Percentiles rank a stretch among this genome's conserved stretches.
These are phyloP conservation scores for Phoma sp. DNA, from an alignment of 2,329 filamentous ascomycete genomes.

Conservation along the genomic window DNA sequence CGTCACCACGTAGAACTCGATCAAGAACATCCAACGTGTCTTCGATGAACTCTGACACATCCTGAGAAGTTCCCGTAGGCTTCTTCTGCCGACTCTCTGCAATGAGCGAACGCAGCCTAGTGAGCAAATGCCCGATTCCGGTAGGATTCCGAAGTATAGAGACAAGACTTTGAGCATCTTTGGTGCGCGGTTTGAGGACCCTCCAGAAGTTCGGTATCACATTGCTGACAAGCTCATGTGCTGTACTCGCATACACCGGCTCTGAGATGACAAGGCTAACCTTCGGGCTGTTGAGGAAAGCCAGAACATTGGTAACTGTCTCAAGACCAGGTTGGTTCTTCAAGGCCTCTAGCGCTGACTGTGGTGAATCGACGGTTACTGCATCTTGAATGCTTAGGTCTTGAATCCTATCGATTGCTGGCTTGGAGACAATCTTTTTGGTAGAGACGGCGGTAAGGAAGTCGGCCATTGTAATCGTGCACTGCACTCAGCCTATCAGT, in stretches of 20 bases:
- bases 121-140: conserved; percentile 78
- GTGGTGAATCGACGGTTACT: conserved; percentile 39
- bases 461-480: conserved; percentile 52
- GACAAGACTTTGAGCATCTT: conserved; percentile 58
- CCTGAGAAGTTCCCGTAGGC: conserved; percentile 38
- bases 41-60: conserved; percentile 42
- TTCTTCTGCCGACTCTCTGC: conserved; percentile 46
- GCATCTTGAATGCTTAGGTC: conserved; percentile 20
- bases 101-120: conserved; percentile 71
- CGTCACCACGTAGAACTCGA: conserved; percentile 53
- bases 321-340: conserved; percentile 69
- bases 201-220: conserved; percentile 86
- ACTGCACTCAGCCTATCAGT: background rate
- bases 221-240: conserved; percentile 75
- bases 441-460: conserved; percentile 58
- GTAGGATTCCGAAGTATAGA: conserved; percentile 74
- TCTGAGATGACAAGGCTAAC: conserved; percentile 70
- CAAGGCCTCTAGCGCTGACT: conserved; percentile 66
- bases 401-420: conserved; percentile 26
- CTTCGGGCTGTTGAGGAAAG: conserved; percentile 55
- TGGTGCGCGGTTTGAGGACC: conserved; percentile 8
- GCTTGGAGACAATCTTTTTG: conserved; percentile 32
- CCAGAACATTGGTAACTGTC: conserved; percentile 61
- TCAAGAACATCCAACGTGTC: conserved; percentile 55
- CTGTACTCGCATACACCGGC: conserved; percentile 75